Percentiles rank a stretch among this genome's conserved stretches.
Evolutionary conservation across 805 yeast species (phyloP).

Genomic region (Ascoidea tarda): DNA sequence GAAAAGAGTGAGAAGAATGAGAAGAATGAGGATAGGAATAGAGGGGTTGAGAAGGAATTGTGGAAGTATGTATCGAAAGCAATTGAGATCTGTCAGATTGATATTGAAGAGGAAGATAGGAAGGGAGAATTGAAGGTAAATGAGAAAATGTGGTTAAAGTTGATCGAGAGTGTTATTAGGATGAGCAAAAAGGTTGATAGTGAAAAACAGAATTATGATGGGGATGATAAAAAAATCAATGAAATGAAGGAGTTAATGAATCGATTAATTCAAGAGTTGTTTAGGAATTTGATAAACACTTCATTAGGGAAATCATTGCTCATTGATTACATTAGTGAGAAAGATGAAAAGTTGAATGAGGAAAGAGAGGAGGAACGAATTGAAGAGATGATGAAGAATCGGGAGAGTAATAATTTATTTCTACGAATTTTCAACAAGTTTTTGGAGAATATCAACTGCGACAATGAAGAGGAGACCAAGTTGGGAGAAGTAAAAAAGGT

Average conservation of each 20-base stretch:
- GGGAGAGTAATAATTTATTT: slow-evolving; percentile 20
- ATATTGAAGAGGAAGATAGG: slow-evolving; percentile 7
- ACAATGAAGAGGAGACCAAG: slow-evolving; percentile 29
- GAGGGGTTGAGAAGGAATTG: slow-evolving; percentile 16
- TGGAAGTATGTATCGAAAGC: slow-evolving; percentile 23
- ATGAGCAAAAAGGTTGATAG: slow-evolving; percentile 18
- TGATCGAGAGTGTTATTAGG: slow-evolving; percentile 25
- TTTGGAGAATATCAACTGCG: slow-evolving; percentile 24
- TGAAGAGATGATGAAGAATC: slow-evolving; percentile 8
- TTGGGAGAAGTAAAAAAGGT: slow-evolving; percentile 46
- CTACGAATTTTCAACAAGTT: slow-evolving; percentile 40
- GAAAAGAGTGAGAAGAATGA: too few species aligned
- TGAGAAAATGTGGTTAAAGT: slow-evolving; percentile 24
- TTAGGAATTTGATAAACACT: slow-evolving; percentile 24
- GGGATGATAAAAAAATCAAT: slow-evolving; percentile 3
- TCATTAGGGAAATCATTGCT: slow-evolving; percentile 7
- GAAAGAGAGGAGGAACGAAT: too few species aligned
- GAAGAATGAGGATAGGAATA: too few species aligned
- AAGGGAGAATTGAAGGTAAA: slow-evolving; percentile 14
- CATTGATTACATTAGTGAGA: slow-evolving; percentile 9
- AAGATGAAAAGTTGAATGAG: not conserved
- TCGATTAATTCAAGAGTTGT: slow-evolving; percentile 26
- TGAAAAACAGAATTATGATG: not conserved
- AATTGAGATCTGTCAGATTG: slow-evolving; percentile 18
- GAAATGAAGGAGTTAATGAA: slow-evolving; percentile 21